Percentiles rank a stretch among this genome's conserved stretches.
Evolutionary conservation across 2,329 filamentous ascomycete species (phyloP).

Genomic region (Macrophomina tecta): DNA sequence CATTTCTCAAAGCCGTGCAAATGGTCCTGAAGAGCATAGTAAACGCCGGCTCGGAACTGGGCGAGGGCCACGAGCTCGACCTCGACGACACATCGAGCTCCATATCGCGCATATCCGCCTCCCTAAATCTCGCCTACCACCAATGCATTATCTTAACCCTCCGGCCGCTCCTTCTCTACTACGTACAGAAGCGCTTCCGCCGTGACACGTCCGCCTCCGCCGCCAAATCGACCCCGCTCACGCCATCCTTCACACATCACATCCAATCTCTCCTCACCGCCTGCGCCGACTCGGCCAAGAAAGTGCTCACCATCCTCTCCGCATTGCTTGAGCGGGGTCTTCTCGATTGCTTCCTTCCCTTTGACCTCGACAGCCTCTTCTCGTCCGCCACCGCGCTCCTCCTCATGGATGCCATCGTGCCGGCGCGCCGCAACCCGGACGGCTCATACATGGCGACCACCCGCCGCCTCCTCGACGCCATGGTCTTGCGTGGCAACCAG

Average conservation of each 20-base stretch:
- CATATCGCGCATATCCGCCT: constrained; percentile 30
- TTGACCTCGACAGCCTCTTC: background rate
- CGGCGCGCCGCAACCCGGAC: background rate
- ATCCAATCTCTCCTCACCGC: background rate
- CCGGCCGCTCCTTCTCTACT: background rate
- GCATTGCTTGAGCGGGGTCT: background rate
- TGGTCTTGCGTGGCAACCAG: background rate
- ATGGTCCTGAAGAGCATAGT: constrained; percentile 33
- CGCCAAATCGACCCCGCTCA: background rate
- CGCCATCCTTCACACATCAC: background rate
- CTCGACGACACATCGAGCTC: constrained; percentile 30
- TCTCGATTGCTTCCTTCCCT: background rate
- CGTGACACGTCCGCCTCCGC: background rate
- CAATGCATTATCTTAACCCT: background rate
- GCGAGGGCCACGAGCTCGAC: constrained; percentile 31
- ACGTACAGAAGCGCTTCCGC: background rate
- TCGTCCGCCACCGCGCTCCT: background rate
- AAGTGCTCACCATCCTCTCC: background rate
- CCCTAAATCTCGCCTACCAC: background rate
- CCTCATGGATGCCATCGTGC: constrained; percentile 1
- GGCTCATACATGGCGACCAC: background rate
- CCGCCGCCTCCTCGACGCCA: background rate
- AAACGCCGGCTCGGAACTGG: constrained; percentile 32
- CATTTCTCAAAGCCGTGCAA: constrained; percentile 34
- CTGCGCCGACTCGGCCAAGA: background rate